A percentile compares a stretch with the other conserved stretches of the same genome.
These are phyloP conservation scores for Collybia sp. DNA, from an alignment of 768 basidiomycete species.

Conservation along the genomic window DNA sequence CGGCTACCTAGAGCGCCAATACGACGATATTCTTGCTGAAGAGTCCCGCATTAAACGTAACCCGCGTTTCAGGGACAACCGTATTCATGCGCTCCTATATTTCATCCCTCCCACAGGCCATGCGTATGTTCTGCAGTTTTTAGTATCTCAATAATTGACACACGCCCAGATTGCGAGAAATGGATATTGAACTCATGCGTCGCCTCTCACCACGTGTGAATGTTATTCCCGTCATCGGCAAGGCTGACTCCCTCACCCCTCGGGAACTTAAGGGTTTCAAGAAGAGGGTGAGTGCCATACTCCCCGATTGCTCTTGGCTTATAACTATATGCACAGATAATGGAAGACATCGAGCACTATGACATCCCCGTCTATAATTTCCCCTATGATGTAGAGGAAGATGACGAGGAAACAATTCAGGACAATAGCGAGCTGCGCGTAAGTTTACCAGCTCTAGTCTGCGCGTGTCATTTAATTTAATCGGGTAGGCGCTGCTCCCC, in stretches of 20 bases:
- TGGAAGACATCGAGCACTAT: constrained; percentile 99
- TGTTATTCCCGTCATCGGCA: constrained; percentile 97
- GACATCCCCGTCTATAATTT: constrained; percentile 99
- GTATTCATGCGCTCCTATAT: constrained; percentile 94
- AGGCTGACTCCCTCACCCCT: constrained; percentile 93
- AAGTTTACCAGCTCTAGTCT: constrained; percentile 17
- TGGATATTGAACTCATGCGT: constrained; percentile 99
- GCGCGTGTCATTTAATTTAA: constrained; percentile 2
- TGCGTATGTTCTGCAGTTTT: constrained; percentile 51
- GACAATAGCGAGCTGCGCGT: constrained; percentile 96
- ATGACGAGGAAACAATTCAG: constrained; percentile 97
- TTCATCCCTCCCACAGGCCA: constrained; percentile 99
- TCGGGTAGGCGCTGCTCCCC: constrained; percentile 77
- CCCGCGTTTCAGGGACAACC: constrained; percentile 97
- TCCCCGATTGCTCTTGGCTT: neutral
- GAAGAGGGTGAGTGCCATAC: constrained; percentile 59
- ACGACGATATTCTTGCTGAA: constrained; percentile 97
- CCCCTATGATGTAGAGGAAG: constrained; percentile 98
- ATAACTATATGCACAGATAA: constrained; percentile 56
- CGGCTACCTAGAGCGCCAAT: constrained; percentile 95
- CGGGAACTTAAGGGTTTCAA: constrained; percentile 93
- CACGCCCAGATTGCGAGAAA: constrained; percentile 75
- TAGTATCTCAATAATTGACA: constrained; percentile 4
- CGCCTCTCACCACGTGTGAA: constrained; percentile 97
- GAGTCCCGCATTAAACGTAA: constrained; percentile 99